These are phyloP conservation scores for Gossypium bickii DNA, from an alignment of 345 rosid genomes.

Conservation along the genomic window DNA sequence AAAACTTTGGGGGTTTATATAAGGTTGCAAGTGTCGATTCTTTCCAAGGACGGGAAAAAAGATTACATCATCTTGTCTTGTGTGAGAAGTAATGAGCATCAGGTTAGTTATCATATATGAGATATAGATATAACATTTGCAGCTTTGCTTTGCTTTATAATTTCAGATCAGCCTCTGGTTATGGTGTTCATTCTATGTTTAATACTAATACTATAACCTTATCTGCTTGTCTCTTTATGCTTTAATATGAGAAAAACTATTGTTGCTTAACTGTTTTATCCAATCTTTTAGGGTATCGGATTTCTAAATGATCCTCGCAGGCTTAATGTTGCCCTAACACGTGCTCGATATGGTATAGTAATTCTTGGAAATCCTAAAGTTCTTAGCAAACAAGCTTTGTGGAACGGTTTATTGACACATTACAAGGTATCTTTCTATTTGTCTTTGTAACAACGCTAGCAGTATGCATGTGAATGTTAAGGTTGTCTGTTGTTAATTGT, in stretches of 20 bases:
- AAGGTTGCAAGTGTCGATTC: slow-evolving; percentile 99
- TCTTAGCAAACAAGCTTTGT: slow-evolving; percentile 94
- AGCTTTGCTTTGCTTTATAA: not conserved
- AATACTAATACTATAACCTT: not conserved
- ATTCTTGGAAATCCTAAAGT: slow-evolving; percentile 98
- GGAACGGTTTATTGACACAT: slow-evolving; percentile 95
- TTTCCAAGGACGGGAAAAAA: slow-evolving; percentile 98
- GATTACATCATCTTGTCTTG: slow-evolving; percentile 98
- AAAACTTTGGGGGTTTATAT: no score
- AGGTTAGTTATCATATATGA: slow-evolving; percentile 47
- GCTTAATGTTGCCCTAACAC: slow-evolving; percentile 96
- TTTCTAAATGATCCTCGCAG: slow-evolving; percentile 98
- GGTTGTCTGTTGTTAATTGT: not conserved
- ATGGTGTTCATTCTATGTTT: not conserved
- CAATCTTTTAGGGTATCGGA: slow-evolving; percentile 81
- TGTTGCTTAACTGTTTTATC: slow-evolving; percentile 11
- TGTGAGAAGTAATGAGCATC: slow-evolving; percentile 98
- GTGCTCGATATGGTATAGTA: slow-evolving; percentile 97
- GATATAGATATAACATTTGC: not conserved
- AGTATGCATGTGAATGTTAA: not conserved
- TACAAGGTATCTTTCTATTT: slow-evolving; percentile 58
- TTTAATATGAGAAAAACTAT: not conserved
- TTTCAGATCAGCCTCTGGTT: not conserved
- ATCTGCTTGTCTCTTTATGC: not conserved
- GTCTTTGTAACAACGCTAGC: not conserved